Percentiles rank a stretch among this genome's conserved stretches.
Conservation (phyloP, 768 basidiomycete genomes). For the Pleurotus platypus region DNA sequence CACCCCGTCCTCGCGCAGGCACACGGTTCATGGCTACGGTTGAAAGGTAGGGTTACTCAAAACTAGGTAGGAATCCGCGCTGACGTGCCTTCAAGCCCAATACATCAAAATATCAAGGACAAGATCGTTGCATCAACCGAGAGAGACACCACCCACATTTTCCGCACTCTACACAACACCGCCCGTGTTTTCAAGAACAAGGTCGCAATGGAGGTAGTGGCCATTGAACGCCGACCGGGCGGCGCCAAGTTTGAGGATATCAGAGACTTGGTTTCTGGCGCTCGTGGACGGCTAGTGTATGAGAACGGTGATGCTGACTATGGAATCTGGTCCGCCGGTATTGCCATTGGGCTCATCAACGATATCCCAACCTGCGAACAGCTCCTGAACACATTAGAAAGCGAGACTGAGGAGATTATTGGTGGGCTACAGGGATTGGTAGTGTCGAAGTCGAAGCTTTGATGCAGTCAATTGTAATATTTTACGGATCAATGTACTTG, state of each 20-base stretch:
- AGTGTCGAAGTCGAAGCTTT: slow-evolving; percentile 35
- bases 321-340: slow-evolving; percentile 81
- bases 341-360: slow-evolving; percentile 67
- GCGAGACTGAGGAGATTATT: slow-evolving; percentile 70
- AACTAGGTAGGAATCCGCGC: background rate
- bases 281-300: slow-evolving; percentile 69
- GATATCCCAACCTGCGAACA: slow-evolving; percentile 83
- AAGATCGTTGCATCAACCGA: slow-evolving; percentile 84
- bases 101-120: slow-evolving; percentile 88
- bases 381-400: slow-evolving; percentile 65
- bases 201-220: slow-evolving; percentile 81
- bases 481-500: background rate
- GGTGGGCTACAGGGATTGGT: slow-evolving; percentile 35
- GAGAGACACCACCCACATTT: slow-evolving; percentile 84
- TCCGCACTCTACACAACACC: slow-evolving; percentile 82
- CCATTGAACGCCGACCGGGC: slow-evolving; percentile 73
- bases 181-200: slow-evolving; percentile 86
- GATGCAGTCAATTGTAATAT: slow-evolving; percentile 3
- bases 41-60: slow-evolving; percentile 50
- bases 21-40: slow-evolving; percentile 92
- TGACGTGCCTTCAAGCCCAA: slow-evolving; percentile 44
- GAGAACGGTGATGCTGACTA: slow-evolving; percentile 82
- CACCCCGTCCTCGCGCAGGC: slow-evolving; percentile 28
- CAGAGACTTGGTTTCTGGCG: slow-evolving; percentile 71
- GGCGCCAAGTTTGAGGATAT: slow-evolving; percentile 89